phyloP scores from a whole-genome alignment of 1,139 yeast species.

The Sugiyamaella sp. region DNA sequence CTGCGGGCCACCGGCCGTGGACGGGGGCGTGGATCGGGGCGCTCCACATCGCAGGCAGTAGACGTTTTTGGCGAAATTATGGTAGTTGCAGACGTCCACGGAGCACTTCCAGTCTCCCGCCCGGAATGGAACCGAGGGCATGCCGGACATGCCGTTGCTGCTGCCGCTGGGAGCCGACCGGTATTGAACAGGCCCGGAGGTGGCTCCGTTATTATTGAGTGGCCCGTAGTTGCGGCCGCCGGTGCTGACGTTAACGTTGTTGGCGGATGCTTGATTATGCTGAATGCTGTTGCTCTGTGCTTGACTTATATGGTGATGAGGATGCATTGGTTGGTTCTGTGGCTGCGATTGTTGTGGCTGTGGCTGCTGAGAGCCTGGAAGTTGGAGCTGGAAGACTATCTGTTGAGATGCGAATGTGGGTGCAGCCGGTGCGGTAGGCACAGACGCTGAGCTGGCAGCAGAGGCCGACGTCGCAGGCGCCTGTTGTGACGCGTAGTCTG shows the following conservation, averaged over 20 bases:
- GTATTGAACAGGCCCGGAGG: not conserved
- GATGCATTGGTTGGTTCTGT: conserved; percentile 12
- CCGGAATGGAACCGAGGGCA: conserved; percentile 75
- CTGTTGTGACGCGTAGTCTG: conserved; percentile 7
- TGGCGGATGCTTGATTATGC: conserved; percentile 1
- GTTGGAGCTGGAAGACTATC: conserved; percentile 11
- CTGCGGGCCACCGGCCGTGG: not conserved
- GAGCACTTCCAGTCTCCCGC: conserved; percentile 98
- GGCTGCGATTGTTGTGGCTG: conserved; percentile 15
- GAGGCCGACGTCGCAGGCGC: not conserved
- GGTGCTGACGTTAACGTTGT: too few relatives aligned
- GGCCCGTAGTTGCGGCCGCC: conserved; percentile 2
- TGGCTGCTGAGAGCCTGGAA: conserved; percentile 15
- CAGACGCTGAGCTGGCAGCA: conserved; percentile 8
- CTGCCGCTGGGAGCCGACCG: conserved; percentile 3
- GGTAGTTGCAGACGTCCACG: conserved; percentile 77
- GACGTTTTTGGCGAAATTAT: conserved; percentile 90
- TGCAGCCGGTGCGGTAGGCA: conserved; percentile 1
- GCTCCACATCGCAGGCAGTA: conserved; percentile 88
- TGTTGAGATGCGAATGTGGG: conserved; percentile 17
- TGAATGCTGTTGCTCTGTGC: not conserved
- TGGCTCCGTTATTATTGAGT: conserved; percentile 9
- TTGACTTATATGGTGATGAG: not conserved
- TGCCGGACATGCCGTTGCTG: not conserved
- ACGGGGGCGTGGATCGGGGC: conserved; percentile 50